Conservation (phyloP, 306 rosid species). For the Dryas octopetala region DNA sequence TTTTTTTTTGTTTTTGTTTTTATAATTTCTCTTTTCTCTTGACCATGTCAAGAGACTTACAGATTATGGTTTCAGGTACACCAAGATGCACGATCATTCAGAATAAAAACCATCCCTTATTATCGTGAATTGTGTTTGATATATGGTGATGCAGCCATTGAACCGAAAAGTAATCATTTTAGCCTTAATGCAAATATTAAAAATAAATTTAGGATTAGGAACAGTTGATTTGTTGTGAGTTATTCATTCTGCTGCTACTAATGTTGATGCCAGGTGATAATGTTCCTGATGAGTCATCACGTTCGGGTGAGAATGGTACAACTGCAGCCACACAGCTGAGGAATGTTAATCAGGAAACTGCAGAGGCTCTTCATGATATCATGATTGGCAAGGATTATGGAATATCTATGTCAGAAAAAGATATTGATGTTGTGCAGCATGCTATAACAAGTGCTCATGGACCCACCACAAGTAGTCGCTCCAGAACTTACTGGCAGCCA, state of each 20-base stretch:
- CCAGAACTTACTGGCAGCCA: slow-evolving; percentile 76
- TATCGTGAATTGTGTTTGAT: slow-evolving; percentile 53
- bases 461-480: slow-evolving; percentile 33
- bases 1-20: background rate
- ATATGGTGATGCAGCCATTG: slow-evolving; percentile 40
- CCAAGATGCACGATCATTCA: slow-evolving; percentile 51
- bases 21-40: slow-evolving; percentile 19
- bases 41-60: background rate
- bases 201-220: background rate
- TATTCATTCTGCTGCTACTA: slow-evolving; percentile 19
- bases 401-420: slow-evolving; percentile 38
- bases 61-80: slow-evolving; percentile 43
- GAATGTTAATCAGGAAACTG: slow-evolving; percentile 32
- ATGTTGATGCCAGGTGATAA: slow-evolving; percentile 38
- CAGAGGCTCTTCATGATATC: slow-evolving; percentile 39
- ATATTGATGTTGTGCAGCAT: slow-evolving; percentile 27
- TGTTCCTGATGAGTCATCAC: slow-evolving; percentile 35
- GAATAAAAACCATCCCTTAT: slow-evolving; percentile 66
- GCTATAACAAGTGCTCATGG: slow-evolving; percentile 27
- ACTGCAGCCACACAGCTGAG: slow-evolving; percentile 23
- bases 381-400: slow-evolving; percentile 50
- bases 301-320: slow-evolving; percentile 39
- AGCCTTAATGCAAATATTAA: slow-evolving; percentile 4
- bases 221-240: slow-evolving; percentile 28
- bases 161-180: slow-evolving; percentile 43